A percentile compares a stretch with the other conserved stretches of the same genome.
These are phyloP conservation scores for Wickerhamia fluorescens DNA, from an alignment of 805 yeast genomes.

Conservation along the genomic window DNA sequence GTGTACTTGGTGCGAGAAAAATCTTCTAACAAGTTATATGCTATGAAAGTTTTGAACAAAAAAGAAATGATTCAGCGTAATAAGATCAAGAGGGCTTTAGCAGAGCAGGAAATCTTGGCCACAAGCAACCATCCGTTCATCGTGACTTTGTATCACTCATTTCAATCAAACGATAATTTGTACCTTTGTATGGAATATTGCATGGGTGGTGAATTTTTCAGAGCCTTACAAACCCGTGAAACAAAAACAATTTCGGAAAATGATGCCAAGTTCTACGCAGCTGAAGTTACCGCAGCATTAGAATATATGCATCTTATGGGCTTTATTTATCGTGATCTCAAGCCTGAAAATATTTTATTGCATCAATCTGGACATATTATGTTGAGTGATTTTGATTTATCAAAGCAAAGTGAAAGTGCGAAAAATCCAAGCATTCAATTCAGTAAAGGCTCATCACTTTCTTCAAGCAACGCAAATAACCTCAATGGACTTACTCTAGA, in stretches of 20 bases:
- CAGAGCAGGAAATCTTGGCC: constrained; percentile 94
- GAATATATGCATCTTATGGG: constrained; percentile 97
- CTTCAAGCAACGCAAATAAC: constrained; percentile 29
- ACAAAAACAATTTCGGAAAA: constrained; percentile 78
- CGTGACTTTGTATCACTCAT: constrained; percentile 91
- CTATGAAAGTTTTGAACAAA: constrained; percentile 87
- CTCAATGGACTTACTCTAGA: constrained; percentile 57
- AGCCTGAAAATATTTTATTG: constrained; percentile 89
- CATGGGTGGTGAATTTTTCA: constrained; percentile 97
- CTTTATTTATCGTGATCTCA: constrained; percentile 89
- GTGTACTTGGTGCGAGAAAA: constrained; percentile 89
- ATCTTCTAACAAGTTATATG: constrained; percentile 65
- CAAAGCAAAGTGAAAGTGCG: constrained; percentile 75
- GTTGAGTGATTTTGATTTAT: constrained; percentile 93
- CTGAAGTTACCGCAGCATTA: constrained; percentile 94
- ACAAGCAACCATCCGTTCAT: constrained; percentile 96
- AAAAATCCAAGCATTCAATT: constrained; percentile 68
- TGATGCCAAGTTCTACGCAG: constrained; percentile 91
- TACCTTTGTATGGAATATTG: constrained; percentile 98
- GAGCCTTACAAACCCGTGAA: constrained; percentile 88
- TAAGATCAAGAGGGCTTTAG: constrained; percentile 88
- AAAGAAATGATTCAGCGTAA: constrained; percentile 93
- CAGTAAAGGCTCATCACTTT: constrained; percentile 14
- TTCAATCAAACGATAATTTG: constrained; percentile 86
- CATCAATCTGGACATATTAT: constrained; percentile 98